Evolutionary conservation across 768 basidiomycete genomes (phyloP).

Genomic region (Tephrocybe sp.): DNA sequence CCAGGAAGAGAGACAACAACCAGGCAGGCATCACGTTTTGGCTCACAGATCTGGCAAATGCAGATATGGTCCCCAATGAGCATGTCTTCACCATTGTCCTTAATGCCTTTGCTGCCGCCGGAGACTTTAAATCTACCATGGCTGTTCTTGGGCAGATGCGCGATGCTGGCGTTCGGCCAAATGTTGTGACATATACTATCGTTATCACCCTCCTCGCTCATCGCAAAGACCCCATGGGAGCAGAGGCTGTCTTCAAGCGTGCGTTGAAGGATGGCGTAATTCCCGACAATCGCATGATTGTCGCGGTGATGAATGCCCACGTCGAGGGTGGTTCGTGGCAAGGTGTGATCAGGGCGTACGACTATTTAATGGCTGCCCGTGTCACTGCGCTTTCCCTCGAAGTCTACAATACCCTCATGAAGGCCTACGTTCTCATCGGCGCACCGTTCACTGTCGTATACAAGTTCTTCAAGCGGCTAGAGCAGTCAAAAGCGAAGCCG

Average conservation of each 20-base stretch:
- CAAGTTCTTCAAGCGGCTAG: constrained; percentile 58
- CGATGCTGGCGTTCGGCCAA: constrained; percentile 42
- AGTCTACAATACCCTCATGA: constrained; percentile 77
- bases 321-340: constrained; percentile 80
- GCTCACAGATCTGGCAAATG: constrained; percentile 51
- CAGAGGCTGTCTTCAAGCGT: constrained; percentile 65
- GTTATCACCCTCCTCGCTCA: constrained; percentile 67
- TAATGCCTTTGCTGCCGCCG: constrained; percentile 50
- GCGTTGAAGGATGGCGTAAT: constrained; percentile 61
- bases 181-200: constrained; percentile 58
- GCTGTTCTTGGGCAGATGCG: constrained; percentile 64
- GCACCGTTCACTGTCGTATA: constrained; percentile 71
- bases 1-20: constrained; percentile 42
- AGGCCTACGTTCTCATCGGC: constrained; percentile 80
- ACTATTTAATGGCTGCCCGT: constrained; percentile 45
- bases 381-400: constrained; percentile 49
- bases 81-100: constrained; percentile 64
- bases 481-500: constrained; percentile 50
- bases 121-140: constrained; percentile 53
- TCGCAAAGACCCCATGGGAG: constrained; percentile 59
- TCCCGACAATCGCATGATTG: constrained; percentile 66
- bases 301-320: constrained; percentile 79
- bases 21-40: constrained; percentile 46
- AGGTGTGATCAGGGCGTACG: constrained; percentile 70
- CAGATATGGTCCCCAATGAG: constrained; percentile 52